Evolutionary conservation across 1,284 basidiomycete genomes (phyloP), one percentile per base, ranked within the genome.

Genomic region (Pyrrhoderma noxium): DNA sequence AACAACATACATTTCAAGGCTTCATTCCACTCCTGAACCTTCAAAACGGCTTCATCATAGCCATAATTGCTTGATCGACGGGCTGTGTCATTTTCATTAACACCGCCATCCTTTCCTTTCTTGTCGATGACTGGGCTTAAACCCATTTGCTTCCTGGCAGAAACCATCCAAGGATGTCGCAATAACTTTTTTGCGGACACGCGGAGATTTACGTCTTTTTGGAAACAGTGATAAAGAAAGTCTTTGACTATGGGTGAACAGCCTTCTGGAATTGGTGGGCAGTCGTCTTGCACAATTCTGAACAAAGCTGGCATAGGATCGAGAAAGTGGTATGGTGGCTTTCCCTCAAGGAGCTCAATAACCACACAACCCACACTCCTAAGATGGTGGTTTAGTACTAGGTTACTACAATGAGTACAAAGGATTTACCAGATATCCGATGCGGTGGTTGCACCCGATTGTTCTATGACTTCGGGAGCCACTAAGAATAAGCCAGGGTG

Each of bases 291-390:
- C 1, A 99, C 95, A 57, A 99, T 98, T 47, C 93, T 84, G 70
- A 96, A 99, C 21, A 99, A 79, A 0, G 95, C 95, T 44, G 94
- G 95, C 93, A 99, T 97, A 2, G 95, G 95, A 55, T 94, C 92
- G 25, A 98, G 79, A 60, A 88, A 89, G 65, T 95, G 89, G 67
- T 97, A 97, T 0, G 95, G 95, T 11, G 95, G 95, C 59, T 90
- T 92, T 8, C 94, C 95, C 67, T 97, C 93, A 19, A 99, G 72
- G 9, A 99, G 77, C 64, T 99, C 95, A 54, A 99, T 95, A 2
- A 98, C 93, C 27, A 96, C 89, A 62, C 94, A 97, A 3, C 95
- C 94, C 7, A 98, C 91, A 60, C 86, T 89, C 89, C 84, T 86
- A 54, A 25, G 3, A 45, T 11, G 40, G 41, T 47, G 21, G 54